These are phyloP conservation scores for Prunus dulcis DNA, from an alignment of 306 rosid species.

Conservation along the genomic window DNA sequence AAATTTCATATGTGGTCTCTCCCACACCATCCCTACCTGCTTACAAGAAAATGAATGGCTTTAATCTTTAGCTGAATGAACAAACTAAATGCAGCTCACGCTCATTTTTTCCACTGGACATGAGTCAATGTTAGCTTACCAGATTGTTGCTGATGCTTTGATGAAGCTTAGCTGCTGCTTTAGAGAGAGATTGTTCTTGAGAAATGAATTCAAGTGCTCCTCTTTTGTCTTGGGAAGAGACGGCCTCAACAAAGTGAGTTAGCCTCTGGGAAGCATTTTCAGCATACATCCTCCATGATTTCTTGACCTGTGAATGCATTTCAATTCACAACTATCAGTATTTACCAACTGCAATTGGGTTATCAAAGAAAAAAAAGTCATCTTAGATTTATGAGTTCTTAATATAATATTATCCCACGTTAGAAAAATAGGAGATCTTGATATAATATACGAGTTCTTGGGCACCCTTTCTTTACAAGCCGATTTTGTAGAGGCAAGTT, in stretches of 20 bases:
- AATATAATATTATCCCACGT: too few relatives aligned
- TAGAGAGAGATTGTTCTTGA: conserved; percentile 47
- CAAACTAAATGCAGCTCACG: background rate
- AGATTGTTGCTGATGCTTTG: conserved; percentile 29
- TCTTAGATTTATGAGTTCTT: too few relatives aligned
- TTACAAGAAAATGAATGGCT: conserved; percentile 1
- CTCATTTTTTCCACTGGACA: background rate
- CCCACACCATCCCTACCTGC: conserved; percentile 76
- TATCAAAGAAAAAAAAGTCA: too few relatives aligned
- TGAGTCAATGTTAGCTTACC: conserved; percentile 36
- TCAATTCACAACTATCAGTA: background rate
- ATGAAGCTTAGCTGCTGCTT: conserved; percentile 48
- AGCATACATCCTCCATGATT: conserved; percentile 34
- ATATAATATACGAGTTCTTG: too few relatives aligned
- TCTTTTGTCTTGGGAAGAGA: conserved; percentile 37
- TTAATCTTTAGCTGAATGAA: background rate
- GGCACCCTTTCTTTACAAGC: too few relatives aligned
- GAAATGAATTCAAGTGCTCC: conserved; percentile 29
- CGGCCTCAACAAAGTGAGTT: conserved; percentile 38
- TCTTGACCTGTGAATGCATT: conserved; percentile 45
- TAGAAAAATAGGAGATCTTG: too few relatives aligned
- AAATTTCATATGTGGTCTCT: conserved; percentile 38
- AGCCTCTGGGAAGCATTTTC: conserved; percentile 54
- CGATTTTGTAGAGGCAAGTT: too few relatives aligned
- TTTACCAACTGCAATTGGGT: too few relatives aligned